A percentile compares a stretch with the other conserved stretches of the same genome.
These are phyloP conservation scores for Ambispora gerdemannii DNA, from an alignment of 192 early-diverging fungal genomes.

Conservation along the genomic window DNA sequence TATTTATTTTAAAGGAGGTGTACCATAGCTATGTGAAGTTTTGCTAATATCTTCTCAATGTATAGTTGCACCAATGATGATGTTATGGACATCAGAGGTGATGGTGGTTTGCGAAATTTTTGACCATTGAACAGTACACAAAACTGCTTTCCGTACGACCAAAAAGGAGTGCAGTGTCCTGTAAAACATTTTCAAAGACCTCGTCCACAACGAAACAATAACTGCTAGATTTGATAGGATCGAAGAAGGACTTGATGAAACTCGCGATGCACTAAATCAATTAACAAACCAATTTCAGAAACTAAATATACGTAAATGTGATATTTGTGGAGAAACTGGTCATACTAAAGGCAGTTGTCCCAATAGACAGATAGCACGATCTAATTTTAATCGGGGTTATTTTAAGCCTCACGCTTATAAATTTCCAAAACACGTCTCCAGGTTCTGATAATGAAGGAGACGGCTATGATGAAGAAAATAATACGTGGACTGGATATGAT, in stretches of 20 bases:
- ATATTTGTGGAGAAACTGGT: background rate
- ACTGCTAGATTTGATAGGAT: too few species aligned
- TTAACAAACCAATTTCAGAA: too few species aligned
- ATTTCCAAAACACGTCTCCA: too few species aligned
- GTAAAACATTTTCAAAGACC: slow-evolving; percentile 15
- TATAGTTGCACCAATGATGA: slow-evolving; percentile 22
- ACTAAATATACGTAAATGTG: too few species aligned
- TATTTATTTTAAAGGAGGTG: background rate
- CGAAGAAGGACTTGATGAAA: too few species aligned
- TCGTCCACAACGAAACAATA: too few species aligned
- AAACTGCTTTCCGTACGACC: slow-evolving; percentile 16
- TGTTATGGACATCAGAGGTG: slow-evolving; percentile 27
- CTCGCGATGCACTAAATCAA: too few species aligned
- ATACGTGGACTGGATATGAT: background rate
- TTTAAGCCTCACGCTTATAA: too few species aligned
- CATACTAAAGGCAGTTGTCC: background rate
- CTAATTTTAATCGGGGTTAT: too few species aligned
- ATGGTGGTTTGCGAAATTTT: slow-evolving; percentile 17
- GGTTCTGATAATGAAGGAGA: too few species aligned
- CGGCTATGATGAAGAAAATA: background rate
- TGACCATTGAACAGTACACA: slow-evolving; percentile 15
- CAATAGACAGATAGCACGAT: background rate
- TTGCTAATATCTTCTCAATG: slow-evolving; percentile 23
- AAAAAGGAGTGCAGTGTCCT: slow-evolving; percentile 18
- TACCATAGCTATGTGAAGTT: too few species aligned